These are phyloP conservation scores for Coemansia sp. DNA, from an alignment of 192 early-diverging fungal genomes.

Conservation along the genomic window DNA sequence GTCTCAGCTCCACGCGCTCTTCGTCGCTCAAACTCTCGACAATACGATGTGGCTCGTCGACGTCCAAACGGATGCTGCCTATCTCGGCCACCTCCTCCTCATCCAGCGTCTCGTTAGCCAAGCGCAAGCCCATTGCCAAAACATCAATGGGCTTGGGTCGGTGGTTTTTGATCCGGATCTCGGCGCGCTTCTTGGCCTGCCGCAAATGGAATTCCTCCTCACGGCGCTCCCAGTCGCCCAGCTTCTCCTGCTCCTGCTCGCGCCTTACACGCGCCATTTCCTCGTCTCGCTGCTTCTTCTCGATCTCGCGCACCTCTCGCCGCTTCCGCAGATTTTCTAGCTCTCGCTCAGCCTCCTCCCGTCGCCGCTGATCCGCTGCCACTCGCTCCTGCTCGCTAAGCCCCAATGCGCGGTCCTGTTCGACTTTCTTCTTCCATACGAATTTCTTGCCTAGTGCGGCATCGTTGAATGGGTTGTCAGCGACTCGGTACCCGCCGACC, in stretches of 20 bases:
- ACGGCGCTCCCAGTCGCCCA: constrained; percentile 95
- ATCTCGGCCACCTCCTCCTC: constrained; percentile 75
- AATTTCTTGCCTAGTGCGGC: constrained; percentile 82
- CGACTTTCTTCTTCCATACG: constrained; percentile 93
- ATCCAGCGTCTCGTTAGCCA: constrained; percentile 72
- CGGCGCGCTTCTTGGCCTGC: constrained; percentile 89
- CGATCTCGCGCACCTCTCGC: constrained; percentile 80
- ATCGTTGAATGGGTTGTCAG: constrained; percentile 84
- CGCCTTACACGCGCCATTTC: constrained; percentile 76
- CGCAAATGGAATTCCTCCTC: constrained; percentile 94
- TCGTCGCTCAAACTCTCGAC: constrained; percentile 63
- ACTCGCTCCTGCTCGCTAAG: constrained; percentile 61
- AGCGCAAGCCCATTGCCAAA: constrained; percentile 85
- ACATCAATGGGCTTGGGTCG: constrained; percentile 93
- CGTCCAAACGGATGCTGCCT: constrained; percentile 67
- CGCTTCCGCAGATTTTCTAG: constrained; percentile 81
- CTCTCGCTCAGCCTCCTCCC: constrained; percentile 71
- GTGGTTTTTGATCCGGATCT: constrained; percentile 88
- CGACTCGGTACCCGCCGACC: constrained; percentile 61
- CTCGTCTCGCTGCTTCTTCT: constrained; percentile 80
- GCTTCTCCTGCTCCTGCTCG: constrained; percentile 81
- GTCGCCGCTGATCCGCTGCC: constrained; percentile 57
- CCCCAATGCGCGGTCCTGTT: constrained; percentile 76
- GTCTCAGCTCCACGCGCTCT: constrained; percentile 79
- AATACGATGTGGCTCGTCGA: constrained; percentile 88